Percentiles rank a stretch among this genome's conserved stretches.
Evolutionary conservation across 2,329 filamentous ascomycete species (phyloP).

Genomic region (Hymenoscyphus occultus): DNA sequence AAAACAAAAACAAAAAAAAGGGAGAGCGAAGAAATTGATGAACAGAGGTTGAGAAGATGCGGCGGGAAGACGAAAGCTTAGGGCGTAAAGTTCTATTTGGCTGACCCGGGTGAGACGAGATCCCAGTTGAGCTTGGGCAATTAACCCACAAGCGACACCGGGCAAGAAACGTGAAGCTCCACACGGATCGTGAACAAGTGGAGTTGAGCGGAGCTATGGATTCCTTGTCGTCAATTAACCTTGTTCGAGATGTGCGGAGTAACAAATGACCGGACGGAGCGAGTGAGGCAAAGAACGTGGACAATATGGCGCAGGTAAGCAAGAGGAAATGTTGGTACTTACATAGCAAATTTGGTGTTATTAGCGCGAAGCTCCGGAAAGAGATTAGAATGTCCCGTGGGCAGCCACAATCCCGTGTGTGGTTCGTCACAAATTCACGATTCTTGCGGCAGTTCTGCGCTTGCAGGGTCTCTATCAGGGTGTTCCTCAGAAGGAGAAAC

Average conservation of each 20-base stretch:
- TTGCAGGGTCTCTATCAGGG: background rate
- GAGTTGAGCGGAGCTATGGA: conserved; percentile 4
- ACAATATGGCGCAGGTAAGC: background rate
- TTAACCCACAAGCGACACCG: conserved; percentile 12
- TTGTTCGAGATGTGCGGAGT: conserved; percentile 4
- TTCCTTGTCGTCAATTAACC: conserved; percentile 5
- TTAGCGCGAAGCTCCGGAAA: conserved; percentile 2
- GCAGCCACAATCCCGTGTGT: background rate
- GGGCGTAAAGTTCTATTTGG: conserved; percentile 7
- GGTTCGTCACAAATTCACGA: conserved; percentile 4
- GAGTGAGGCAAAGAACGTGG: background rate
- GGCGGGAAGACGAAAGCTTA: conserved; percentile 19
- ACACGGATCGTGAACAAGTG: conserved; percentile 9
- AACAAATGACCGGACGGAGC: background rate
- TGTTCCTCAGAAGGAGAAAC: conserved; percentile 4
- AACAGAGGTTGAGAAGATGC: conserved; percentile 10
- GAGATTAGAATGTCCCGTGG: conserved; percentile 5
- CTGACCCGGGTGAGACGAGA: conserved; percentile 13
- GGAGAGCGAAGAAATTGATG: background rate
- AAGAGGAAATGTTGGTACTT: conserved; percentile 4
- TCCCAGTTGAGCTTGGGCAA: conserved; percentile 11
- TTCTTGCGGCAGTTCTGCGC: background rate
- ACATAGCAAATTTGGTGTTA: conserved; percentile 6
- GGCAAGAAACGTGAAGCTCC: conserved; percentile 2
- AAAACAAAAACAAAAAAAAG: background rate